Conservation (phyloP, 768 basidiomycete species). For the Auricularia heimuer region DNA sequence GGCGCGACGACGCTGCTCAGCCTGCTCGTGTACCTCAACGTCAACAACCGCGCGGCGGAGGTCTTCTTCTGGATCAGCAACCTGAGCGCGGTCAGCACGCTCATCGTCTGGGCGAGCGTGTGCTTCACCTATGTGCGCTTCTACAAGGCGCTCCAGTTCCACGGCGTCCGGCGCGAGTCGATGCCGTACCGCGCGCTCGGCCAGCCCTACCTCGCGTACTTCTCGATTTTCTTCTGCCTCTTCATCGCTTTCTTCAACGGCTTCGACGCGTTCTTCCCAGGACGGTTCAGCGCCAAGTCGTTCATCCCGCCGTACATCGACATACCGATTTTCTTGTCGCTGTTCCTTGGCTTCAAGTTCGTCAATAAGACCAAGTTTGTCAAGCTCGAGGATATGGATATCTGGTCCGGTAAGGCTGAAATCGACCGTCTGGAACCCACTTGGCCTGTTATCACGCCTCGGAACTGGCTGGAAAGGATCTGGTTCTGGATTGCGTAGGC, state of each 20-base stretch:
- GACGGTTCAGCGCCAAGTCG: constrained; percentile 14
- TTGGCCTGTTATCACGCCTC: not conserved
- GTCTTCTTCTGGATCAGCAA: constrained; percentile 5
- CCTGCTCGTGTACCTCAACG: constrained; percentile 24
- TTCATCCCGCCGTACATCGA: constrained; percentile 20
- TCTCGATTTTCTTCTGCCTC: constrained; percentile 17
- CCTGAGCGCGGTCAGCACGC: constrained; percentile 6
- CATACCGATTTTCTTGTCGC: constrained; percentile 19
- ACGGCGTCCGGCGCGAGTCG: constrained; percentile 22
- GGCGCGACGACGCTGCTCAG: not conserved
- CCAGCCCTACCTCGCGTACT: constrained; percentile 25
- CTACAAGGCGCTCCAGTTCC: constrained; percentile 21
- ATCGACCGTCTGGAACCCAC: not conserved
- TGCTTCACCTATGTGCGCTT: constrained; percentile 27
- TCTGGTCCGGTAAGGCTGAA: not conserved
- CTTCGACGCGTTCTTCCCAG: constrained; percentile 16
- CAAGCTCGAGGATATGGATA: not conserved
- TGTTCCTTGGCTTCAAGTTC: constrained; percentile 19
- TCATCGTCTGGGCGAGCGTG: constrained; percentile 28
- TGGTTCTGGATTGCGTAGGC: not conserved
- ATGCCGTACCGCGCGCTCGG: constrained; percentile 22
- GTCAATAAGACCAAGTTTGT: constrained; percentile 2
- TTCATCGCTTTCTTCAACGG: constrained; percentile 8
- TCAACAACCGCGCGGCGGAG: constrained; percentile 15
- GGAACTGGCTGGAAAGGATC: not conserved